phyloP scores from a whole-genome alignment of 2,329 filamentous ascomycete genomes.

The Fusarium udum region DNA sequence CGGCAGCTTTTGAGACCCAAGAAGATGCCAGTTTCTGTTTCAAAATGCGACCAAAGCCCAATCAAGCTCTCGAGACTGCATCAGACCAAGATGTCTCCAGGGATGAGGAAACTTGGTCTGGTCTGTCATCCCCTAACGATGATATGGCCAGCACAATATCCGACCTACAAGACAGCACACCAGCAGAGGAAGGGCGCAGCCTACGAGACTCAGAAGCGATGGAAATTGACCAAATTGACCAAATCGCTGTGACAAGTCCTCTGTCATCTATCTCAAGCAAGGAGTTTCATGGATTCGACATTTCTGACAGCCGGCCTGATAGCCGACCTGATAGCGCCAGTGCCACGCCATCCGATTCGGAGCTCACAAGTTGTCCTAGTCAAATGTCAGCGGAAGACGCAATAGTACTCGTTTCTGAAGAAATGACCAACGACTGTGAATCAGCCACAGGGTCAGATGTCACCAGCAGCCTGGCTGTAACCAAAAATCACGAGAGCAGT shows the following conservation, averaged over 20 bases:
- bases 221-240: neutral
- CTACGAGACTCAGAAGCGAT: neutral
- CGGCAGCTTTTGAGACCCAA: constrained; percentile 41
- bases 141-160: neutral
- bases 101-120: constrained; percentile 32
- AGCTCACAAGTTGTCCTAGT: neutral
- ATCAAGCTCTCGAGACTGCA: neutral
- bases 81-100: neutral
- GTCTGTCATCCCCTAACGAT: constrained; percentile 18
- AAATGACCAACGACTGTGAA: neutral
- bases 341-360: neutral
- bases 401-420: neutral
- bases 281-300: constrained; percentile 10
- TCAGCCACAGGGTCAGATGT: neutral
- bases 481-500: neutral
- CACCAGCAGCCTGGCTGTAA: neutral
- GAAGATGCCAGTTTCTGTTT: constrained; percentile 49
- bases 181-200: neutral
- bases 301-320: neutral
- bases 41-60: constrained; percentile 34
- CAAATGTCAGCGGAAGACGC: neutral
- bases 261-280: constrained; percentile 30
- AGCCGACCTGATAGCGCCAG: neutral
- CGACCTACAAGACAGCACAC: neutral
- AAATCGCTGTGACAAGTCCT: constrained; percentile 14